Conservation (phyloP, 306 rosid species). For the Citrullus amarus region DNA sequence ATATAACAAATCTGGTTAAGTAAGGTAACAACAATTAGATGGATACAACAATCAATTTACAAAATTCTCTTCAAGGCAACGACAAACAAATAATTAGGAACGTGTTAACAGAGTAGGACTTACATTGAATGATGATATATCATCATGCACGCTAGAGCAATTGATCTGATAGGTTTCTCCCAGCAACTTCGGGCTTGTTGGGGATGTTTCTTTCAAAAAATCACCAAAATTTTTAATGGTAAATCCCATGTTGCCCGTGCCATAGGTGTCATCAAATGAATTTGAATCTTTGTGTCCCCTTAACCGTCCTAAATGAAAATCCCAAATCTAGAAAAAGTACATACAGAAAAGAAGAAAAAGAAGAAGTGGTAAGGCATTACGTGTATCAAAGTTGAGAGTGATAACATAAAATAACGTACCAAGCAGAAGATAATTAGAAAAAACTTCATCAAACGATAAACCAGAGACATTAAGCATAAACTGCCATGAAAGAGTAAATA, state of each 20-base stretch:
- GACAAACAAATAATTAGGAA: neutral
- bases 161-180: conserved; percentile 30
- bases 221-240: conserved; percentile 31
- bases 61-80: neutral
- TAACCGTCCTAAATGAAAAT: conserved; percentile 35
- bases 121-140: conserved; percentile 27
- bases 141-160: conserved; percentile 23
- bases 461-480: neutral
- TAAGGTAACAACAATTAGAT: neutral
- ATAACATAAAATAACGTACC: neutral
- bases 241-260: conserved; percentile 26
- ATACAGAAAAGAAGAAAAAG: neutral
- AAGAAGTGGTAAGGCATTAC: neutral
- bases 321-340: conserved; percentile 48
- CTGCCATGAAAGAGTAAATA: neutral
- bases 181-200: conserved; percentile 20
- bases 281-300: conserved; percentile 31
- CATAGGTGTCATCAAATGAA: conserved; percentile 28
- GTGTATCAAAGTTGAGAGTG: neutral
- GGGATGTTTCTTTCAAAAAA: conserved; percentile 28
- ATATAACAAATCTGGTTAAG: neutral
- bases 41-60: neutral
- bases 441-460: neutral
- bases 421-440: neutral
- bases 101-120: conserved; percentile 11